These are phyloP conservation scores for Dentipellis sp. DNA, from an alignment of 768 basidiomycete genomes.

Conservation along the genomic window DNA sequence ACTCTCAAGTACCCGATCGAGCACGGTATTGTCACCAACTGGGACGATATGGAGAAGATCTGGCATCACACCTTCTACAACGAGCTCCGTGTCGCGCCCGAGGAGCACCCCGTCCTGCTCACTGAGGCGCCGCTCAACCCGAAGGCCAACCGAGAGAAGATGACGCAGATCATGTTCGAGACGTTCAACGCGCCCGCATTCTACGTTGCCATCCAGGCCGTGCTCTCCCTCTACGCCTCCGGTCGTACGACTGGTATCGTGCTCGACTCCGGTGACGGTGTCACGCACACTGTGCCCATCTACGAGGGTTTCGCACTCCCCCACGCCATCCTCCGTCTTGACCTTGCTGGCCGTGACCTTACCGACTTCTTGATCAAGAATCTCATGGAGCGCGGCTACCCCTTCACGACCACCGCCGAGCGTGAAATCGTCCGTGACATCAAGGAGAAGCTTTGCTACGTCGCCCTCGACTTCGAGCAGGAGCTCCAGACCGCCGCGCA, in stretches of 20 bases:
- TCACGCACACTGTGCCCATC: slow-evolving; percentile 92
- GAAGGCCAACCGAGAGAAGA: slow-evolving; percentile 66
- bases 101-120: slow-evolving; percentile 65
- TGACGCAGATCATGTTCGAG: slow-evolving; percentile 77
- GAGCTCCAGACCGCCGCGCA: slow-evolving; percentile 88
- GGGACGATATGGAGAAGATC: slow-evolving; percentile 99
- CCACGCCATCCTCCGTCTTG: slow-evolving; percentile 88
- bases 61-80: slow-evolving; percentile 97
- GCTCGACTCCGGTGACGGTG: slow-evolving; percentile 93
- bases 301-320: slow-evolving; percentile 92
- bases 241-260: slow-evolving; percentile 95
- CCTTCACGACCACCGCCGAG: slow-evolving; percentile 90
- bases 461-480: slow-evolving; percentile 90
- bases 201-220: slow-evolving; percentile 69
- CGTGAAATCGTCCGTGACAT: slow-evolving; percentile 94
- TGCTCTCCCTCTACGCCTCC: slow-evolving; percentile 78
- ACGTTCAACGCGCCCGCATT: slow-evolving; percentile 71
- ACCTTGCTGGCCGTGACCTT: slow-evolving; percentile 88
- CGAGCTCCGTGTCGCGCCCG: slow-evolving; percentile 68
- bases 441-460: slow-evolving; percentile 91
- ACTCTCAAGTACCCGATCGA: slow-evolving; percentile 91
- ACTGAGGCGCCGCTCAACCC: slow-evolving; percentile 71
- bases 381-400: slow-evolving; percentile 85
- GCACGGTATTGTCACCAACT: slow-evolving; percentile 94
- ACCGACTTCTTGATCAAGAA: slow-evolving; percentile 80